Evolutionary conservation across 768 basidiomycete genomes (phyloP).

Genomic region (Chlorophyllum brunneum): DNA sequence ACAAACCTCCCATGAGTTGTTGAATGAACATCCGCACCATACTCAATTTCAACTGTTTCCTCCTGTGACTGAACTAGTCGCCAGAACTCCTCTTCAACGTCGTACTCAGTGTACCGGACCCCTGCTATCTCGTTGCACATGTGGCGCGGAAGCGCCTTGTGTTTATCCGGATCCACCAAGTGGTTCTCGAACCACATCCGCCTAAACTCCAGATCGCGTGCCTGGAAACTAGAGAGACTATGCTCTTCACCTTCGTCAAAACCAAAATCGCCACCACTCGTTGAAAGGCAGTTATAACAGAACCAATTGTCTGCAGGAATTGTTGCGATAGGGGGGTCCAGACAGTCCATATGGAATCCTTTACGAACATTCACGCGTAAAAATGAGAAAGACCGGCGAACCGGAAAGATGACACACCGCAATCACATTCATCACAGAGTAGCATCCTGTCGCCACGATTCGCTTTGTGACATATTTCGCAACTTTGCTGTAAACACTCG

Average conservation of each 20-base stretch:
- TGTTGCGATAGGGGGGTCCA: conserved; percentile 80
- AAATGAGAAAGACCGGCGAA: conserved; percentile 6
- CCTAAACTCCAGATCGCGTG: conserved; percentile 86
- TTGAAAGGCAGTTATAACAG: conserved; percentile 87
- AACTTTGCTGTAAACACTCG: conserved; percentile 56
- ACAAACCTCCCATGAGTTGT: conserved; percentile 93
- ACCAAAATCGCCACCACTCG: conserved; percentile 93
- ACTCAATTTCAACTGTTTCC: conserved; percentile 97
- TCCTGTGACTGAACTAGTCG: conserved; percentile 83
- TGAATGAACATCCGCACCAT: conserved; percentile 98
- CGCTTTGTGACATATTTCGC: conserved; percentile 91
- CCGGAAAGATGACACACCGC: conserved; percentile 29
- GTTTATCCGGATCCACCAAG: conserved; percentile 29
- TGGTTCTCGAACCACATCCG: conserved; percentile 85
- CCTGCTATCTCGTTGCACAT: conserved; percentile 48
- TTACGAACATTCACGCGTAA: conserved; percentile 8
- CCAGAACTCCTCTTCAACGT: conserved; percentile 97
- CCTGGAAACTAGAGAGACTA: conserved; percentile 85
- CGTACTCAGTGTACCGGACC: conserved; percentile 76
- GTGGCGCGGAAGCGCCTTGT: conserved; percentile 44
- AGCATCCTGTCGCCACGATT: conserved; percentile 90
- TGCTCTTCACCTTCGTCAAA: conserved; percentile 99
- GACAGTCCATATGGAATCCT: conserved; percentile 98
- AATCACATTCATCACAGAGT: conserved; percentile 50
- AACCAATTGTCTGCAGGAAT: conserved; percentile 97